Base-by-base conservation (phyloP, 805 yeast species). In the Pichia deserticola region DNA sequence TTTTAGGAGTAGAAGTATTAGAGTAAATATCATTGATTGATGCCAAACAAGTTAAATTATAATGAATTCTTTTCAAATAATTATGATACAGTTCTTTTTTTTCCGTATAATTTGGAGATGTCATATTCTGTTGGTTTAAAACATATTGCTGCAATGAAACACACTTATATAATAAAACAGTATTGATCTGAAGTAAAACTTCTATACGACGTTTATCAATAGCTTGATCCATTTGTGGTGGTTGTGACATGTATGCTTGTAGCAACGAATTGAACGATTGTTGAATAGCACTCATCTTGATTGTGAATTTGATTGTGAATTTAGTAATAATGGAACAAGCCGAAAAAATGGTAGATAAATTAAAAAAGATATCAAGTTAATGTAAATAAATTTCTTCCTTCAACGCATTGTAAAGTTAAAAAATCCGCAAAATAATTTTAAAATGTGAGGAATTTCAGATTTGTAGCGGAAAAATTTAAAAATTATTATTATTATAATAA, bases 1-100 rank as follows among this genome's bases (percentile, higher is more conserved):
- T 64, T 44, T 60, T 62, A 7, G 58, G 56, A 9, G 40, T 52
- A 7, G 60, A 58, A 12, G 47, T 53, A 36, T 60, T 63, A 11
- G 70, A 56, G 42, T 67, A 68, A 38, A 62, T 61, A 36, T 69
- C 72, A 47, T 67, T 68, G 28, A 68, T 66, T 5, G 71, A 64
- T 0, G 72, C 72, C 30, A 69, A 53, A 54, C 68, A 65, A 5
- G 69, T 57, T 27, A 69, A 55, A 50, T 69, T 69, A 45, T 60
- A 60, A 47, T 69, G 73, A 9, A 68, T 62, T 45, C 73, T 56
- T 40, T 62, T 68, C n/a, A 68, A 52, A 47, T 64, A 68, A 44
- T 64, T 63, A 44, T 64, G 68, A 46, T 58, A 66, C 11, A 58
- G 39, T 15, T 65, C 69, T 34, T 62, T 61, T 42, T 58, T 54